Evolutionary conservation across 257 asterid genomes (phyloP).

Genomic region (Gentiana dahurica): DNA sequence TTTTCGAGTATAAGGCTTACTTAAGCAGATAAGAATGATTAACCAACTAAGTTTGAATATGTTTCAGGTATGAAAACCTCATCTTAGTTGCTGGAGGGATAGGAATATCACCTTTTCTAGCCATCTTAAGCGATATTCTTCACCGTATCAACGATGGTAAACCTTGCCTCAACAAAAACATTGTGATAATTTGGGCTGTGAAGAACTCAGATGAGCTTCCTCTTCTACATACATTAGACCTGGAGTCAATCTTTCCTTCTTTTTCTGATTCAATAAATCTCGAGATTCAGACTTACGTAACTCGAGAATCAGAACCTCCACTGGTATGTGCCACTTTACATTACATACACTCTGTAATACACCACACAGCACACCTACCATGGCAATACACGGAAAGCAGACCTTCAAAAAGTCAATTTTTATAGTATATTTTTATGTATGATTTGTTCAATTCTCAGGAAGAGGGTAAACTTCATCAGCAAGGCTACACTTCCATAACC

Average conservation of each 20-base stretch:
- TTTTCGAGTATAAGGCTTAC: too few species aligned
- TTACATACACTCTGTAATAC: too few species aligned
- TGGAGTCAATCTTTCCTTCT: constrained; percentile 45
- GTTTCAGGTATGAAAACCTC: constrained; percentile 62
- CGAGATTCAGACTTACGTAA: constrained; percentile 66
- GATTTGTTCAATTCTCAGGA: constrained; percentile 34
- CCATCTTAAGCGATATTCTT: constrained; percentile 69
- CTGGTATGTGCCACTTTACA: constrained; percentile 27
- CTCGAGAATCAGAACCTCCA: constrained; percentile 70
- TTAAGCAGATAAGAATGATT: neutral
- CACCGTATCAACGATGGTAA: constrained; percentile 42
- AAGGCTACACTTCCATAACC: constrained; percentile 19
- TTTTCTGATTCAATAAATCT: constrained; percentile 45
- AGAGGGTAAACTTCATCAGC: constrained; percentile 42
- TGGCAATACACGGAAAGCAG: too few species aligned
- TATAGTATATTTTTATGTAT: too few species aligned
- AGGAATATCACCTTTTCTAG: constrained; percentile 87
- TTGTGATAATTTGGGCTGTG: constrained; percentile 70
- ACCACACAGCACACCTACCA: too few species aligned
- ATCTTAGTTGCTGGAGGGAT: constrained; percentile 89
- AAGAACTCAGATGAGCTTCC: constrained; percentile 68
- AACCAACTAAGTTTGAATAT: constrained; percentile 1
- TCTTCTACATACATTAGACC: constrained; percentile 53
- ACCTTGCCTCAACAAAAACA: constrained; percentile 55
- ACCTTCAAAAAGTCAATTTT: too few species aligned